Conservation (phyloP, 179 eudicot genomes). For the Drosera spatulata region DNA sequence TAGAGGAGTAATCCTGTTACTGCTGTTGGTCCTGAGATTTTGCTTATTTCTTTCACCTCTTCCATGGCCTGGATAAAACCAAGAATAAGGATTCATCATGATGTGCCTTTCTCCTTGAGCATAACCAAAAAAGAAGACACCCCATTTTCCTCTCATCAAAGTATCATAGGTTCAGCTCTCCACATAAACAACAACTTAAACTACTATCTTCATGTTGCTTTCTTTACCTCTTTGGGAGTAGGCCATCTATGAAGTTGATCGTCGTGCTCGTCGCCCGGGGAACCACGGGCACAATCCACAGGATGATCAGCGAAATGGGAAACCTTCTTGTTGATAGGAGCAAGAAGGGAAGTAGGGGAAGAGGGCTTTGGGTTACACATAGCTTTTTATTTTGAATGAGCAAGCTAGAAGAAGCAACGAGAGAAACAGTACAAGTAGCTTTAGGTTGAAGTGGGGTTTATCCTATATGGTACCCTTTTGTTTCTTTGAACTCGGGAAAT, state of each 20-base stretch:
- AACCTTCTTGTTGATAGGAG: constrained; percentile 26
- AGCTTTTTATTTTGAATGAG: not conserved
- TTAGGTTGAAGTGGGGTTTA: no score
- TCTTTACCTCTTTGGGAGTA: constrained; percentile 47
- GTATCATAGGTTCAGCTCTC: no score
- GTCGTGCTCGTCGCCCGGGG: constrained; percentile 6
- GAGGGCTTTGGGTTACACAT: constrained; percentile 51
- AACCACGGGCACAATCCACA: constrained; percentile 10
- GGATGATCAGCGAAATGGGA: constrained; percentile 23
- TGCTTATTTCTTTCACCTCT: constrained; percentile 78
- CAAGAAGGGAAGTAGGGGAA: constrained; percentile 20
- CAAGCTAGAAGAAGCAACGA: no score
- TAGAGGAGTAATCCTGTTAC: constrained; percentile 59
- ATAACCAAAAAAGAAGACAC: no score
- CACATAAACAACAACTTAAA: no score
- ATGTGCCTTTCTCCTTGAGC: no score
- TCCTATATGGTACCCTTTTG: no score
- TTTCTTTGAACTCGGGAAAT: no score
- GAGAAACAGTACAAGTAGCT: no score
- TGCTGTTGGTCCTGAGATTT: constrained; percentile 84
- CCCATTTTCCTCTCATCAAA: no score
- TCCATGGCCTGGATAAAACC: constrained; percentile 38
- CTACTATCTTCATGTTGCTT: not conserved
- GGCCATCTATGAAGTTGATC: constrained; percentile 69
- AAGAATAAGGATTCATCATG: not conserved